These are phyloP conservation scores for Cystobasidium pallidum DNA, from an alignment of 1,284 basidiomycete genomes.

Conservation along the genomic window DNA sequence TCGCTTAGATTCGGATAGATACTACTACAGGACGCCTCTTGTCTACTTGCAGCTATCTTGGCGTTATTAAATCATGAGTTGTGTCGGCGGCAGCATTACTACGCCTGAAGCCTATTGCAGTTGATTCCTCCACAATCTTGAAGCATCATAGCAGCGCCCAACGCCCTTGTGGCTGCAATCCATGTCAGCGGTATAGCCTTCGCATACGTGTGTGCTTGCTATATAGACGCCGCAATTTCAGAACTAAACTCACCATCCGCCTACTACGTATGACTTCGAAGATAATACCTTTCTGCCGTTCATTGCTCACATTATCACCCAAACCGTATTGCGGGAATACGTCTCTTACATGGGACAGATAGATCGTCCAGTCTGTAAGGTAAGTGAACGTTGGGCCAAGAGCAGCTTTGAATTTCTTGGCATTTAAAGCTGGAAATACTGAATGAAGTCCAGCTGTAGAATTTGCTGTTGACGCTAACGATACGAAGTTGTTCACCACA, in stretches of 20 bases:
- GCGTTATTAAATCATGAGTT: too few species aligned
- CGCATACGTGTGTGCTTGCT: too few species aligned
- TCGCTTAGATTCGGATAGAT: too few species aligned
- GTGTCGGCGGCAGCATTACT: too few species aligned
- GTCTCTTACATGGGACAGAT: not conserved
- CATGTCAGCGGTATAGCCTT: too few species aligned
- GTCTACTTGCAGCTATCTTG: too few species aligned
- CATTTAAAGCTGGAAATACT: conserved; percentile 34
- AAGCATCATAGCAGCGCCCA: not conserved
- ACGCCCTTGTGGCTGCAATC: not conserved
- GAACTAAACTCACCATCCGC: conserved; percentile 6
- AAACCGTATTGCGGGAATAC: conserved; percentile 5
- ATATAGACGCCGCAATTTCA: too few species aligned
- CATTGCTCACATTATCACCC: not conserved
- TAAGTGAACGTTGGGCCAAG: conserved; percentile 41
- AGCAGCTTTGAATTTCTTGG: conserved; percentile 18
- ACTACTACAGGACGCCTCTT: too few species aligned
- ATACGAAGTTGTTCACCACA: conserved; percentile 16
- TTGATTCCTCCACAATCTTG: too few species aligned
- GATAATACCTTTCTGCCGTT: not conserved
- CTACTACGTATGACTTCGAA: conserved; percentile 9
- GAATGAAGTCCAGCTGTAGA: conserved; percentile 22
- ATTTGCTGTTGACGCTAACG: conserved; percentile 18
- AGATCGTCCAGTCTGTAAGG: conserved; percentile 32
- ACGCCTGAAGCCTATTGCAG: too few species aligned